phyloP scores from a whole-genome alignment of 768 basidiomycete species.

The Xerocomellus intermedius region DNA sequence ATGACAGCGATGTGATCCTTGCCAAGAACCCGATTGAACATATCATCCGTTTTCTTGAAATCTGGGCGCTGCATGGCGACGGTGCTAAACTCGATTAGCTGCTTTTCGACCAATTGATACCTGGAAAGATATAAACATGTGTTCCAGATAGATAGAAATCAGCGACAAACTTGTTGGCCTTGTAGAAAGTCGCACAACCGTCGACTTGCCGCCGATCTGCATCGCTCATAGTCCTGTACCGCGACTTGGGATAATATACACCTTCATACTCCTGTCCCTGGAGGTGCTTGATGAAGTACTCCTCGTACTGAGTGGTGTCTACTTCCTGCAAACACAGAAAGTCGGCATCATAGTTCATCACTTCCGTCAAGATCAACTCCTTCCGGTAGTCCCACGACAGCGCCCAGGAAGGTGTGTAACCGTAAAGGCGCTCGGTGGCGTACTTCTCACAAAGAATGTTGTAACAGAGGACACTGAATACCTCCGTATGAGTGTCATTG shows the following conservation, averaged over 20 bases:
- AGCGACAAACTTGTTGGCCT: slow-evolving; percentile 71
- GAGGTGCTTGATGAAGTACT: slow-evolving; percentile 79
- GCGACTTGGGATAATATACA: slow-evolving; percentile 86
- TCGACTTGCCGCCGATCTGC: slow-evolving; percentile 86
- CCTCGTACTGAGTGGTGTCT: slow-evolving; percentile 88
- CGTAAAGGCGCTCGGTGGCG: slow-evolving; percentile 87
- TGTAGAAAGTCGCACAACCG: slow-evolving; percentile 97
- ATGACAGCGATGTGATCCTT: slow-evolving; percentile 93
- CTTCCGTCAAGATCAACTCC: slow-evolving; percentile 81
- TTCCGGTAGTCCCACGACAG: slow-evolving; percentile 94
- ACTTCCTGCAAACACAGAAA: slow-evolving; percentile 96
- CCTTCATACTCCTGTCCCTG: slow-evolving; percentile 82
- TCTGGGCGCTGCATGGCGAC: slow-evolving; percentile 91
- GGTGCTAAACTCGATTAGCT: slow-evolving; percentile 89
- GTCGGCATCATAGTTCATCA: slow-evolving; percentile 79
- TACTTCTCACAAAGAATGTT: slow-evolving; percentile 93
- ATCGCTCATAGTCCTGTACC: slow-evolving; percentile 90
- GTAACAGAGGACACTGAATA: slow-evolving; percentile 80
- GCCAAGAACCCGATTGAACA: slow-evolving; percentile 97
- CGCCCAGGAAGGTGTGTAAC: slow-evolving; percentile 97
- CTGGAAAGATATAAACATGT: slow-evolving; percentile 39
- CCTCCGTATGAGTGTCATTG: slow-evolving; percentile 68
- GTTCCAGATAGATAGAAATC: slow-evolving; percentile 1
- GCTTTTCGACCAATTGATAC: slow-evolving; percentile 90
- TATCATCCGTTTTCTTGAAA: slow-evolving; percentile 97